A percentile compares a stretch with the other conserved stretches of the same genome.
These are phyloP conservation scores for Metschnikowia kofuensis DNA, from an alignment of 805 yeast genomes.

Conservation along the genomic window DNA sequence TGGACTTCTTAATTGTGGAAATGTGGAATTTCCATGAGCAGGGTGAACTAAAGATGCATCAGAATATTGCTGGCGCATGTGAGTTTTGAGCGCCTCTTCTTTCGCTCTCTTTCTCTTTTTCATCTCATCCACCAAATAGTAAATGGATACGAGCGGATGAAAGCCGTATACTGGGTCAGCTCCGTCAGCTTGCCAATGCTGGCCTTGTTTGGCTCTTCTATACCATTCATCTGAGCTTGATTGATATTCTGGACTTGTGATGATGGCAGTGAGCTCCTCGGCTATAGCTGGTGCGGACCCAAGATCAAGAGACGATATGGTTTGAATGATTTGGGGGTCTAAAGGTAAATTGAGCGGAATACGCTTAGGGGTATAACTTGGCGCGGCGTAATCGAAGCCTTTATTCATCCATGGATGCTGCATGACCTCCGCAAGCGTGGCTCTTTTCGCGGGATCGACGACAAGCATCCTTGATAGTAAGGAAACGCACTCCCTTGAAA, in stretches of 20 bases:
- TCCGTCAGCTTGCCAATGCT: conserved; percentile 30
- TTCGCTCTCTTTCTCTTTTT: conserved; percentile 63
- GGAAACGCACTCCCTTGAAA: conserved; percentile 78
- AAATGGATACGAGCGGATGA: conserved; percentile 86
- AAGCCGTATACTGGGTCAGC: conserved; percentile 79
- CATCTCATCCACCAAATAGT: conserved; percentile 85
- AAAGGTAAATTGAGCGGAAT: conserved; percentile 70
- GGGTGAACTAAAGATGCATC: conserved; percentile 1
- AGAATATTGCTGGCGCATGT: conserved; percentile 22
- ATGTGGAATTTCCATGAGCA: conserved; percentile 15
- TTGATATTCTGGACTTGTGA: conserved; percentile 65
- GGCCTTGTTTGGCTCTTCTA: conserved; percentile 36
- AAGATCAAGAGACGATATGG: conserved; percentile 76
- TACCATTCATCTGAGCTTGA: conserved; percentile 64
- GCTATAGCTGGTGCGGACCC: conserved; percentile 62
- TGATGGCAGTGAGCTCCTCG: conserved; percentile 52
- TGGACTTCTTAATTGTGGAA: conserved; percentile 24
- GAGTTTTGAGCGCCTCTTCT: conserved; percentile 42
- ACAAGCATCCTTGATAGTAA: conserved; percentile 85
- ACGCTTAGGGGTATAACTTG: conserved; percentile 73
- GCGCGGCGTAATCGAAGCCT: conserved; percentile 75
- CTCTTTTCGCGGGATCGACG: conserved; percentile 82
- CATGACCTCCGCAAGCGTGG: conserved; percentile 71
- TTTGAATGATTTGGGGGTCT: conserved; percentile 62
- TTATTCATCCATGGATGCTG: conserved; percentile 93